Base-by-base conservation (phyloP, 2,329 filamentous ascomycete species). In the Sporothrix phasma region DNA sequence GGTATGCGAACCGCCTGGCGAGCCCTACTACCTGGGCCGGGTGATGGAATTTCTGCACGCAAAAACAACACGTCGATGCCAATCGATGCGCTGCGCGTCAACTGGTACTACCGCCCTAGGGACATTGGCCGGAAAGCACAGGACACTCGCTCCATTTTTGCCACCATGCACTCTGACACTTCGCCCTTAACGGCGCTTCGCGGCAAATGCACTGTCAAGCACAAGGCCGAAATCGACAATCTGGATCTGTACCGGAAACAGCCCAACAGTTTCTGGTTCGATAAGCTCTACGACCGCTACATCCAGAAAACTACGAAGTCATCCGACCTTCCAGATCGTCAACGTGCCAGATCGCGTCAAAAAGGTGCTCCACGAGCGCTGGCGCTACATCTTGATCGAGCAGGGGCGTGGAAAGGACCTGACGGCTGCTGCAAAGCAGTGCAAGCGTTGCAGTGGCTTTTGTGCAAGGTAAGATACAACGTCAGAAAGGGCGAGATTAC, bases 241-340 rank as follows among this genome's bases (percentile, higher is more conserved):
- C 78, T 97, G 69, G 90, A 96, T 64, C 84, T 87, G 61, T 96
- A 92, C 74, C 89, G 92, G 73, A 93, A 89, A 74, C 84, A 81
- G 29, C 88, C 88, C 70, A 90, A 99, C 76, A 87, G 83, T 69
- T 99, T 99, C 75, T 99, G 92, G 89, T 99, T 90, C 74, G 93
- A 96, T 72, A 96, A 97, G 74, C 85, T 97, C 70, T 97, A 96
- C 75, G 94, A 99, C 77, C 89, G 94, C 65, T 99, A 97, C 78
- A 97, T 99, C 68, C 92, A 96, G 73, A 92, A 96, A 92, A 93
- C 76, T 97, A 97, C 81, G 94, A 99, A 71, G 89, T 97, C 63
- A 93, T 99, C 67, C 94, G 1, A 96, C 92, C 15, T 85, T 83
- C 66, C 86, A 89, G 72, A 94, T 99, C 71, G 93, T 97, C 78